A percentile compares a stretch with the other conserved stretches of the same genome.
These are phyloP conservation scores for Hanseniaspora uvarum DNA, from an alignment of 1,139 yeast genomes.

Conservation along the genomic window DNA sequence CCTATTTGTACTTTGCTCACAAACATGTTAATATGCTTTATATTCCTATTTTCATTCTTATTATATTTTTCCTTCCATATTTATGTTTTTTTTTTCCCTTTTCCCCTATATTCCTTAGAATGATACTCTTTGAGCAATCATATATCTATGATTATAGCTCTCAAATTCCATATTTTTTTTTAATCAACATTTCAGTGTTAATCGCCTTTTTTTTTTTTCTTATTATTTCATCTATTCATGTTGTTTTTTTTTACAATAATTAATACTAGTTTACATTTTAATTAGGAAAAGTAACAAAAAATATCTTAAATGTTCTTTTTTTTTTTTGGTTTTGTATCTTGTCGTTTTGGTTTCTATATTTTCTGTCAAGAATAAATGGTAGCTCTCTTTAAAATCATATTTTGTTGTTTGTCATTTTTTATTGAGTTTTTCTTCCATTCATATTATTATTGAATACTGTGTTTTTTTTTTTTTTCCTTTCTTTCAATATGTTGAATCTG, in stretches of 20 bases:
- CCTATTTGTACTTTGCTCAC: not conserved
- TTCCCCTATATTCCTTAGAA: not conserved
- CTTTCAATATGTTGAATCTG: not conserved
- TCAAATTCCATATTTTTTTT: not conserved
- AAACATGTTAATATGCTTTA: not conserved
- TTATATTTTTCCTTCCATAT: not conserved
- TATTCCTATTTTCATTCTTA: not conserved
- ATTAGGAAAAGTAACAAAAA: not conserved
- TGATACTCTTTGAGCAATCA: slow-evolving; percentile 4
- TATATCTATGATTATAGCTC: slow-evolving; percentile 7
- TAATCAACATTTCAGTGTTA: not conserved
- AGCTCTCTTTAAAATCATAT: not conserved
- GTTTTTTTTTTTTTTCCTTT: not conserved
- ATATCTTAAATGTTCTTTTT: not conserved
- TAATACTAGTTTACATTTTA: not conserved
- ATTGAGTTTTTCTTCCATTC: not conserved
- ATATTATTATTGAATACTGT: not conserved
- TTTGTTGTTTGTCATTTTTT: not conserved
- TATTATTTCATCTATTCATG: not conserved
- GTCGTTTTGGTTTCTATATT: not conserved
- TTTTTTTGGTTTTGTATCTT: not conserved
- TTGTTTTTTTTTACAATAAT: not conserved
- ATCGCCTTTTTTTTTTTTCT: not conserved
- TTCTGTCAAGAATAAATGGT: not conserved
- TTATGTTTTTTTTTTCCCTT: not conserved